Conservation (phyloP, 257 asterid genomes). For the Handroanthus guayacan region DNA sequence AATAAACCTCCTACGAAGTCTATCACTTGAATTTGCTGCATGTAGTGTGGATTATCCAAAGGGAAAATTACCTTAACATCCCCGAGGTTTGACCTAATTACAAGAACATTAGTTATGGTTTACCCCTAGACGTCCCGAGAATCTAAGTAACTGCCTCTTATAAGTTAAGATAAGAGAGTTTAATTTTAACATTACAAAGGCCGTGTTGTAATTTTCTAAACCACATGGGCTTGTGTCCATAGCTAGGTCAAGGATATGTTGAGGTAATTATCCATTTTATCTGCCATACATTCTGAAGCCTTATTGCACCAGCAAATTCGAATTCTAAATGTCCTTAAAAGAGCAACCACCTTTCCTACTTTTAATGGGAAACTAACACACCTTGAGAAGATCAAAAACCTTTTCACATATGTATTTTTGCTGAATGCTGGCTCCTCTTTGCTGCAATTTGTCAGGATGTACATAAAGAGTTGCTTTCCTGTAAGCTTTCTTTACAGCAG, state of each 20-base stretch:
- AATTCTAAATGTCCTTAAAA: not conserved
- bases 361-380: constrained; percentile 35
- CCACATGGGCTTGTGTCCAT: no score
- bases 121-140: no score
- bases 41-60: not conserved
- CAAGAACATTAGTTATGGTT: not conserved
- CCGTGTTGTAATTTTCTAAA: no score
- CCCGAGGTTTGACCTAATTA: not conserved
- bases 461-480: constrained; percentile 92
- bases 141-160: no score
- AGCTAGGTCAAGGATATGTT: not conserved
- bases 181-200: no score
- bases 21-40: not conserved
- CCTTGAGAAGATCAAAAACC: constrained; percentile 97
- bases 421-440: constrained; percentile 90
- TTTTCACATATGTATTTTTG: constrained; percentile 94
- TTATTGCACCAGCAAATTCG: not conserved
- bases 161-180: no score
- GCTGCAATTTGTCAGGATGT: constrained; percentile 98
- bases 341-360: not conserved
- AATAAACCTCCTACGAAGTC: not conserved
- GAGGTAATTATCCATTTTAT: no score
- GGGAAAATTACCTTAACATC: not conserved
- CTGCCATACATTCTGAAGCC: not conserved
- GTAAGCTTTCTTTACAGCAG: constrained; percentile 92